Conservation (phyloP, 2,329 filamentous ascomycete genomes). For the Sporothrix schenckii region DNA sequence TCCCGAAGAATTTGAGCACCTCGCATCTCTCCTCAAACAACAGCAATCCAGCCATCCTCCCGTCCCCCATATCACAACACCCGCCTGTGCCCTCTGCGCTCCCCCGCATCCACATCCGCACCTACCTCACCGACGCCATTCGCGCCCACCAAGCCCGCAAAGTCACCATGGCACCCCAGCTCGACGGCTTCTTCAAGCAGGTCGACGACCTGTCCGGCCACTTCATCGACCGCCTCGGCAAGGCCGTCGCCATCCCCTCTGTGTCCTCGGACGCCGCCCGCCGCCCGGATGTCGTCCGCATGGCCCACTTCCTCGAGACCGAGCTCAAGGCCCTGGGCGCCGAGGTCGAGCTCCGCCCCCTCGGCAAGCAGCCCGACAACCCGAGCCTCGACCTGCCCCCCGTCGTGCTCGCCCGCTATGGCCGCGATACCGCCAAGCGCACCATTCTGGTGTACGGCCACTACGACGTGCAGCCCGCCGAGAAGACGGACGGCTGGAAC, state of each 20-base stretch:
- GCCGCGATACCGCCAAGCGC: constrained; percentile 86
- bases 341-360: constrained; percentile 78
- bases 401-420: constrained; percentile 88
- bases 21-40: neutral
- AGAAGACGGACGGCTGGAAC: constrained; percentile 91
- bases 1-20: neutral
- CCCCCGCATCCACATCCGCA: constrained; percentile 38
- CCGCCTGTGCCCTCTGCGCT: neutral
- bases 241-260: constrained; percentile 95
- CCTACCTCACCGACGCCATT: constrained; percentile 58
- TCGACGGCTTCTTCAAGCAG: constrained; percentile 91
- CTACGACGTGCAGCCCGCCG: constrained; percentile 96
- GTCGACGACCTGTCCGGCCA: constrained; percentile 76
- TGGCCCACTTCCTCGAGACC: constrained; percentile 86
- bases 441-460: constrained; percentile 97
- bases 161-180: constrained; percentile 75
- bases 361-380: constrained; percentile 90
- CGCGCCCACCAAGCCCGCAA: constrained; percentile 65
- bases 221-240: constrained; percentile 87
- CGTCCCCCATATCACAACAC: neutral
- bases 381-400: constrained; percentile 90
- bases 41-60: neutral
- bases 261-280: constrained; percentile 89
- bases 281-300: constrained; percentile 89
- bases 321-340: constrained; percentile 85